Conservation (phyloP, 345 rosid species). For the Arabidopsis thaliana region TAIR10.1 NC_003076.8:3043001-3043500, state of each 20-base stretch:
- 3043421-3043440: slow-evolving; percentile 64
- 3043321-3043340: slow-evolving; percentile 78
- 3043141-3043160: slow-evolving; percentile 87
- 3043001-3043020: background rate
- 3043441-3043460: slow-evolving; percentile 49
- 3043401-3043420: slow-evolving; percentile 49
- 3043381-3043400: slow-evolving; percentile 65
- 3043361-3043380: slow-evolving; percentile 68
- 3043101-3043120: background rate
- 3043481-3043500: slow-evolving; percentile 45
- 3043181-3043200: slow-evolving; percentile 68
- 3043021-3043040: background rate
- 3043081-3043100: background rate
- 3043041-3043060: background rate
- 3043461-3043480: slow-evolving; percentile 71
- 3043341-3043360: slow-evolving; percentile 84
- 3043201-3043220: slow-evolving; percentile 78
- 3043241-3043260: slow-evolving; percentile 84
- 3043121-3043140: slow-evolving; percentile 85
- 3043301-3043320: slow-evolving; percentile 66
- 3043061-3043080: background rate
- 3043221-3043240: slow-evolving; percentile 72
- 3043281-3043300: slow-evolving; percentile 64
- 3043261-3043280: slow-evolving; percentile 70
- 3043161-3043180: slow-evolving; percentile 65